phyloP scores from a whole-genome alignment of 2,329 filamentous ascomycete genomes.

The Aspergillus sp. region DNA sequence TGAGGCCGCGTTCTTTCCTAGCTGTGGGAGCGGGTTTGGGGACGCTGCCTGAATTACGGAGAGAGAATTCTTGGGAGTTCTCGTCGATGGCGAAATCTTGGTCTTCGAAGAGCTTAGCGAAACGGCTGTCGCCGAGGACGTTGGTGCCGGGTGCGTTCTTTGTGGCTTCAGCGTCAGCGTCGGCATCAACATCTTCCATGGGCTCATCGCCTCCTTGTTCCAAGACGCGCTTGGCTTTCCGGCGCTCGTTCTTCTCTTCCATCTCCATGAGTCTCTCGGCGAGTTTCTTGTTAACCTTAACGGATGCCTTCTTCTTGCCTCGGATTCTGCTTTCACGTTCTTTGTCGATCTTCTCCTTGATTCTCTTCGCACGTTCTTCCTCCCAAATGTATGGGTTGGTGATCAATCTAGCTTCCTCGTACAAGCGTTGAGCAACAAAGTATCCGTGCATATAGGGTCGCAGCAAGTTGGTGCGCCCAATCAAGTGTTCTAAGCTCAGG shows the following conservation, averaged over 20 bases:
- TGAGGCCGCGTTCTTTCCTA: slow-evolving; percentile 52
- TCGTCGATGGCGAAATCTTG: slow-evolving; percentile 93
- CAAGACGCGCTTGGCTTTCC: slow-evolving; percentile 47
- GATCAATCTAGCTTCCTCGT: slow-evolving; percentile 91
- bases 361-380: slow-evolving; percentile 83
- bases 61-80: slow-evolving; percentile 78
- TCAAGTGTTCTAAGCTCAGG: slow-evolving; percentile 81
- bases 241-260: slow-evolving; percentile 57
- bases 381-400: slow-evolving; percentile 93
- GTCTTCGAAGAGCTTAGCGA: slow-evolving; percentile 85
- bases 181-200: slow-evolving; percentile 27
- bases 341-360: slow-evolving; percentile 95
- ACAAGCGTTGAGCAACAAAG: slow-evolving; percentile 92
- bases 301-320: slow-evolving; percentile 83
- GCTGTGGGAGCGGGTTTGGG: slow-evolving; percentile 22
- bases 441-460: slow-evolving; percentile 99
- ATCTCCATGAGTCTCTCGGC: slow-evolving; percentile 62
- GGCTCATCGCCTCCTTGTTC: slow-evolving; percentile 58
- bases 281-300: slow-evolving; percentile 79
- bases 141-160: slow-evolving; percentile 51
- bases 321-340: slow-evolving; percentile 93
- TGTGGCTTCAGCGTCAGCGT: slow-evolving; percentile 15
- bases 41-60: slow-evolving; percentile 83
- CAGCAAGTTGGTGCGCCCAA: slow-evolving; percentile 85
- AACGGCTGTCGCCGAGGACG: slow-evolving; percentile 80